phyloP scores from a whole-genome alignment of 176 grass and related monocot species.

The Musa troglodytarum region DNA sequence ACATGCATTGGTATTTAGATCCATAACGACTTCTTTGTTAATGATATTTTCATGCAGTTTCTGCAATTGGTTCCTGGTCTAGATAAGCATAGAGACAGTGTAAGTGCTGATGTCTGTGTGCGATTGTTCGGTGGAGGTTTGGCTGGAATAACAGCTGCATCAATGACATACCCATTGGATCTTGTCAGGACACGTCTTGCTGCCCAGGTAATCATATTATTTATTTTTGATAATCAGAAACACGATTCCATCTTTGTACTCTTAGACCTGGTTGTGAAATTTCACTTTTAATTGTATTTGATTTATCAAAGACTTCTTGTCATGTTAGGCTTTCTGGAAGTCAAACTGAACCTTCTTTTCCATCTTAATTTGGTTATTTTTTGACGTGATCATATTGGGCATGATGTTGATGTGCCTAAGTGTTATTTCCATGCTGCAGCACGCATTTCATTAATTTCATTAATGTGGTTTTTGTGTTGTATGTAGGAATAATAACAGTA shows the following conservation, averaged over 20 bases:
- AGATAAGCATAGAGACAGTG: slow-evolving; percentile 49
- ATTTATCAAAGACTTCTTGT: neutral
- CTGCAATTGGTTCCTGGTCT: slow-evolving; percentile 70
- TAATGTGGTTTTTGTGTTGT: too few species aligned
- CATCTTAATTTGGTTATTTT: neutral
- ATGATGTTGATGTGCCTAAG: too few species aligned
- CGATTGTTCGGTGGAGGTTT: slow-evolving; percentile 71
- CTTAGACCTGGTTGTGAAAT: neutral
- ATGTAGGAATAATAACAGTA: too few species aligned
- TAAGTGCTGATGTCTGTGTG: slow-evolving; percentile 63
- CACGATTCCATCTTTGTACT: neutral
- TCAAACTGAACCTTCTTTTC: neutral
- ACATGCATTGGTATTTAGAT: neutral
- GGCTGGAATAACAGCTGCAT: slow-evolving; percentile 91
- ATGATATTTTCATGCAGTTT: slow-evolving; percentile 32
- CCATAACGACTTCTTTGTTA: slow-evolving; percentile 8
- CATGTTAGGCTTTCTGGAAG: neutral
- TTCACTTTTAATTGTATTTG: neutral
- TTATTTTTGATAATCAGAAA: neutral
- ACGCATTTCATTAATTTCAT: too few species aligned
- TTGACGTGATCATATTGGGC: neutral
- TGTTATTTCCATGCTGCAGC: too few species aligned
- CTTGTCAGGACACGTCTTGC: slow-evolving; percentile 83
- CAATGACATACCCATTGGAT: slow-evolving; percentile 80
- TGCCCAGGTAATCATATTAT: slow-evolving; percentile 55